These are phyloP conservation scores for Bisporella sp. DNA, from an alignment of 2,329 filamentous ascomycete genomes.

Conservation along the genomic window DNA sequence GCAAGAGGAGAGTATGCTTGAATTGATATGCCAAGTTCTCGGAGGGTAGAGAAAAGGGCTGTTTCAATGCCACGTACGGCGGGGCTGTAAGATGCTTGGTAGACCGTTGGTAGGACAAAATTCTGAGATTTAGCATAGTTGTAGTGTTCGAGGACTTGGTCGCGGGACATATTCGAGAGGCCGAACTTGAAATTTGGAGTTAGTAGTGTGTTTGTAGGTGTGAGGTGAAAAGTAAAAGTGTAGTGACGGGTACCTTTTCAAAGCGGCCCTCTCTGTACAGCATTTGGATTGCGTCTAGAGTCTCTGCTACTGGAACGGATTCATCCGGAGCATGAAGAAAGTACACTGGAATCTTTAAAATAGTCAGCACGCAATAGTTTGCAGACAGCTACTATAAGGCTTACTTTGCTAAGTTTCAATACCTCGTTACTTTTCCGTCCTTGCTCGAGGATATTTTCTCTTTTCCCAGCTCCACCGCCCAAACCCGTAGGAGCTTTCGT, in stretches of 20 bases:
- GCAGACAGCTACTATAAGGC: neutral
- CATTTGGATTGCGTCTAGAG: constrained; percentile 52
- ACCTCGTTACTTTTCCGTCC: neutral
- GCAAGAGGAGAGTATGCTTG: constrained; percentile 58
- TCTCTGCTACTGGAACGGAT: constrained; percentile 47
- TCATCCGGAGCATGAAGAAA: constrained; percentile 16
- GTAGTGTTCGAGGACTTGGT: constrained; percentile 21
- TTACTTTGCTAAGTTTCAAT: neutral
- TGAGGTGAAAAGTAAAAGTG: too few relatives aligned
- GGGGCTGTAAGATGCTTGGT: constrained; percentile 23
- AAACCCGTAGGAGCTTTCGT: constrained; percentile 1
- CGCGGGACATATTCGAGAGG: constrained; percentile 24
- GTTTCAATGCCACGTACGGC: constrained; percentile 45
- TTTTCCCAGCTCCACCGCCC: neutral
- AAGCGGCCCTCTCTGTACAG: constrained; percentile 43
- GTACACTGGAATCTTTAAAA: constrained; percentile 1
- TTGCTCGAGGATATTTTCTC: neutral
- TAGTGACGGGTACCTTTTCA: neutral
- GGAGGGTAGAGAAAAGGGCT: constrained; percentile 49
- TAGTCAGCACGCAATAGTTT: neutral
- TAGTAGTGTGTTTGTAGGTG: neutral
- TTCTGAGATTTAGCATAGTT: constrained; percentile 19
- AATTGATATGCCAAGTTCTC: constrained; percentile 50
- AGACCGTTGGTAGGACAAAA: constrained; percentile 26
- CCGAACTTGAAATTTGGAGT: constrained; percentile 19